These are phyloP conservation scores for Excoecaria cochinchinensis DNA, from an alignment of 345 rosid genomes.

Conservation along the genomic window DNA sequence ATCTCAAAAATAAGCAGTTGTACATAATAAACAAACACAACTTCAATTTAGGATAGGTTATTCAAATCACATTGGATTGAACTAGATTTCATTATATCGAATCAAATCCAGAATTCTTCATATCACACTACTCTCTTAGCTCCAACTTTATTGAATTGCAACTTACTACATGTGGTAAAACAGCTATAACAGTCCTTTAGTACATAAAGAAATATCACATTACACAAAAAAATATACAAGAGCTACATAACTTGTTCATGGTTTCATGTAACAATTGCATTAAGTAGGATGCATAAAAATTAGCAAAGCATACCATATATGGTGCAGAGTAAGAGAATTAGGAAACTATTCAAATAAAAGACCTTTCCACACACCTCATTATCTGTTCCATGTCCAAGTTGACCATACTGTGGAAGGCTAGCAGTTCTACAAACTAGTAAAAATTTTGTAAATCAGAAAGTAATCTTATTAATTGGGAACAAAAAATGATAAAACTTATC, in stretches of 20 bases:
- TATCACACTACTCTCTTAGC: neutral
- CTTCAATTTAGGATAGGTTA: neutral
- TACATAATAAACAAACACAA: neutral
- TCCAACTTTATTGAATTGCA: neutral
- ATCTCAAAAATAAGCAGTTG: neutral
- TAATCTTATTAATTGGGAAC: neutral
- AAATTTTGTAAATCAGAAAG: conserved; percentile 23
- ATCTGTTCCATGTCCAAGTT: conserved; percentile 99
- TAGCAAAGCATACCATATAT: neutral
- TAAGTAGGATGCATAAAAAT: neutral
- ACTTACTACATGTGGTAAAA: neutral
- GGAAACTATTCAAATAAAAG: neutral
- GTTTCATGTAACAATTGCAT: neutral
- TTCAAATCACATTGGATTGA: neutral
- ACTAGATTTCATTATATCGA: neutral
- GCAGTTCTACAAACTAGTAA: conserved; percentile 64
- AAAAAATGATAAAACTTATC: neutral
- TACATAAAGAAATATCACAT: neutral
- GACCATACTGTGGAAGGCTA: conserved; percentile 98
- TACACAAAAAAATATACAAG: neutral
- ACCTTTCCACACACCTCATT: conserved; percentile 60
- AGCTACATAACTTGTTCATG: neutral
- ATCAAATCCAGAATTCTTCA: neutral
- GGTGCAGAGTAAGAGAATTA: neutral
- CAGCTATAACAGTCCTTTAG: neutral